Evolutionary conservation across 1,139 yeast species (phyloP), one percentile per base, ranked within the genome.

Genomic region (Suhomyces bolitotheri): DNA sequence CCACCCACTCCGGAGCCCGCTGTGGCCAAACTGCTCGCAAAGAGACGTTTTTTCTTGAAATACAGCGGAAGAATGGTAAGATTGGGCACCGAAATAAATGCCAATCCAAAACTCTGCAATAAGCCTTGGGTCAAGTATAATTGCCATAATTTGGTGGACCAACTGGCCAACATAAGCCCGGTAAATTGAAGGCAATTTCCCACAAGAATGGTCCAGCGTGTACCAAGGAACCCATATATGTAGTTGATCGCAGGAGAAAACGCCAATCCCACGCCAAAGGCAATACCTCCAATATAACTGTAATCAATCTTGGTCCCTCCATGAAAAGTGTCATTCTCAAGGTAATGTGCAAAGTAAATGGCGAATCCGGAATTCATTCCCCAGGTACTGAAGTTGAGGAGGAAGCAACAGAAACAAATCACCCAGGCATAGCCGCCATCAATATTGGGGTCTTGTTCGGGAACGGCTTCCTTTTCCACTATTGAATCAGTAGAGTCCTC

Each of bases 1-100:
- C 88, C 88, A 1, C 87, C 89, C 5, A 72, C 56, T 7, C 84
- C 80, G 1, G 83, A 71, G 0, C 87, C 86, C 1, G 80, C 71
- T 0, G 81, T 70, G 0, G 77, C 73, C 2, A 81, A 45, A 3
- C 85, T 82, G 9, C 71, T 57, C 1, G 83, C 87, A 17, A 79
- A 54, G 0, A 80, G 77, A 39, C 84, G 65, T 40, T 62, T 70
- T 41, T 62, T 67, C 41, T 71, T 62, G 55, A 81, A 82, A 60
- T 75, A 82, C 43, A 76, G 82, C 0, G 87, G 85, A 9, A 80
- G 60, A 6, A 73, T 52, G 2, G 78, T 64, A 16, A 66, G 50
- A 1, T 78, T 60, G 3, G 74, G 76, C 8, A 71, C 50, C 24
- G 73, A 62, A 46, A 72, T 64, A 16, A 71, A 47, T 0, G 76